A percentile compares a stretch with the other conserved stretches of the same genome.
phyloP scores from a whole-genome alignment of 345 rosid species.

The Brassica carinata region DNA sequence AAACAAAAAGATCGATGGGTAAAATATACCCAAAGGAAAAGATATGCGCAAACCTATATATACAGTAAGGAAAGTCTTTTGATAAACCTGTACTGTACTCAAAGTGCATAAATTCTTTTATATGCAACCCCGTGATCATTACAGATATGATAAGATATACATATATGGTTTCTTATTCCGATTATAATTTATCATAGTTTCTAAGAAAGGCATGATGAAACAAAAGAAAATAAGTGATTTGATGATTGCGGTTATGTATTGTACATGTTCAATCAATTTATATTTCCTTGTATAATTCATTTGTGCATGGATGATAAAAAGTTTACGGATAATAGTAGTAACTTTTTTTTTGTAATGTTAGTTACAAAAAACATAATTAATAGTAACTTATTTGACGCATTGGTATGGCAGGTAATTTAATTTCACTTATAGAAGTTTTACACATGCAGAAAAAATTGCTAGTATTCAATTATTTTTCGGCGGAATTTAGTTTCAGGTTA shows the following conservation, averaged over 20 bases:
- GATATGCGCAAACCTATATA: background rate
- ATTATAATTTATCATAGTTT: conserved; percentile 10
- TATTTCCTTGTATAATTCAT: background rate
- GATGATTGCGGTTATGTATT: conserved; percentile 11
- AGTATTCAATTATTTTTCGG: background rate
- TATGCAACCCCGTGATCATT: conserved; percentile 21
- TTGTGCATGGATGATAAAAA: background rate
- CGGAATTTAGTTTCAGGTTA: background rate
- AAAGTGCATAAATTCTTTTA: conserved; percentile 21
- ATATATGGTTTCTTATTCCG: background rate
- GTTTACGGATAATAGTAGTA: no score
- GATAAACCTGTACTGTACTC: conserved; percentile 36
- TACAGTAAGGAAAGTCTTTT: conserved; percentile 16
- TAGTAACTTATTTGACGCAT: background rate
- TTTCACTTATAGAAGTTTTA: background rate
- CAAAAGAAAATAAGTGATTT: conserved; percentile 24
- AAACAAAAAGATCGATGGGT: background rate
- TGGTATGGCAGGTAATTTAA: background rate
- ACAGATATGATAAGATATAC: conserved; percentile 6
- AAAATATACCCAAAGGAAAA: background rate
- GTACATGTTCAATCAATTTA: background rate
- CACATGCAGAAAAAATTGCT: background rate
- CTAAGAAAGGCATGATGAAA: conserved; percentile 18
- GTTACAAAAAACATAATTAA: background rate
- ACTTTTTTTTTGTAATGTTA: no score